A percentile compares a stretch with the other conserved stretches of the same genome.
These are phyloP conservation scores for Jackrogersella minutella DNA, from an alignment of 495 filamentous ascomycete species.

Conservation along the genomic window DNA sequence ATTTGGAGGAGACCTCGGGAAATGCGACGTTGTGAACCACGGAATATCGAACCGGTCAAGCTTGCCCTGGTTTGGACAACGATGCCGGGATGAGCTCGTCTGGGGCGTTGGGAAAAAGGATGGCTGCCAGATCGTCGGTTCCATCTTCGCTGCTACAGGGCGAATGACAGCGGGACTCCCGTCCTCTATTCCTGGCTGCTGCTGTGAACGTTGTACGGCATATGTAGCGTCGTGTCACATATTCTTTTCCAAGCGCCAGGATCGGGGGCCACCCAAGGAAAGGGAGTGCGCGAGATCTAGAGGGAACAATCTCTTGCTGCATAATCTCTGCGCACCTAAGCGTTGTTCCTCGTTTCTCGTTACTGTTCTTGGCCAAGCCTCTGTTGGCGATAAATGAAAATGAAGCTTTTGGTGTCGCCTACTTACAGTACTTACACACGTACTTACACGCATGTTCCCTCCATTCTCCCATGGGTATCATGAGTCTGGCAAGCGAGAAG, in stretches of 20 bases:
- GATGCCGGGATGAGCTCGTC: constrained; percentile 9
- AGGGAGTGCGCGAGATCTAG: constrained; percentile 46
- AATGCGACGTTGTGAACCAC: constrained; percentile 26
- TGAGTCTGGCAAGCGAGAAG: constrained; percentile 12
- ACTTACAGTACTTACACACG: constrained; percentile 29
- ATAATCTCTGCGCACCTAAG: constrained; percentile 48
- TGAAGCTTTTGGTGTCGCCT: constrained; percentile 35
- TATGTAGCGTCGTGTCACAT: constrained; percentile 41
- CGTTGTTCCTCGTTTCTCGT: constrained; percentile 46
- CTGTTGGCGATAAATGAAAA: constrained; percentile 39
- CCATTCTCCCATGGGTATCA: not conserved
- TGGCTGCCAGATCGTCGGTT: constrained; percentile 22
- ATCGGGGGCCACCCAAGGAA: constrained; percentile 37
- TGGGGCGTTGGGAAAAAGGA: not conserved
- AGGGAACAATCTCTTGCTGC: constrained; percentile 44
- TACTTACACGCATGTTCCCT: constrained; percentile 38
- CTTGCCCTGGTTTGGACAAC: constrained; percentile 12
- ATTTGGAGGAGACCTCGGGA: not conserved
- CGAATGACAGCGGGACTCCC: constrained; percentile 31
- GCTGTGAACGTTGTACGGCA: constrained; percentile 42
- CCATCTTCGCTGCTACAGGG: constrained; percentile 23
- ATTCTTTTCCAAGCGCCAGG: constrained; percentile 43
- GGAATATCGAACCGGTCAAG: constrained; percentile 8
- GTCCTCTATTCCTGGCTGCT: constrained; percentile 36
- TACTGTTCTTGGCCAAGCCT: constrained; percentile 44